Evolutionary conservation across 2,329 filamentous ascomycete species (phyloP), one percentile per base, ranked within the genome.

Genomic region (Xylaria hypoxylon): DNA sequence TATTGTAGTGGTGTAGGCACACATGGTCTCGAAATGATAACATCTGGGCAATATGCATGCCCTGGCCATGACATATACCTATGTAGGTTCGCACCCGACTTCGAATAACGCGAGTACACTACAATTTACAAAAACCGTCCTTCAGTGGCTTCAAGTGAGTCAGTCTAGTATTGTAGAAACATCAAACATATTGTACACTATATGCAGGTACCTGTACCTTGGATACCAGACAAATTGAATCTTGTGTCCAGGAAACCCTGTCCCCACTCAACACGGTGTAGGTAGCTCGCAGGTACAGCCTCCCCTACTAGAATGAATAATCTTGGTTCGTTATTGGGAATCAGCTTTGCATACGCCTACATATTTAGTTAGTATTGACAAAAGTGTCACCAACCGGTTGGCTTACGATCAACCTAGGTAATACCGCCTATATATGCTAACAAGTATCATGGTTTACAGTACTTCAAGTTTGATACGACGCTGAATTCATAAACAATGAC

Each of bases 391-490:
- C n/a, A n/a, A n/a, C n/a, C n/a, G n/a, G n/a, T n/a, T n/a, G n/a
- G n/a, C n/a, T n/a, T n/a, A n/a, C n/a, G n/a, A n/a, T n/a, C n/a
- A n/a, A n/a, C n/a, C n/a, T n/a, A n/a, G n/a, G n/a, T n/a, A n/a
- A n/a, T n/a, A n/a, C n/a, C n/a, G n/a, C n/a, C n/a, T n/a, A n/a
- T n/a, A n/a, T n/a, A n/a, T n/a, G n/a, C n/a, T n/a, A n/a, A n/a
- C n/a, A n/a, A n/a, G n/a, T n/a, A n/a, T n/a, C n/a, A 33, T 33
- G 31, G 7, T 33, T 10, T 33, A 33, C 31, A 33, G 31, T 33
- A 33, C 7, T 33, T 33, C n/a, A n/a, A n/a, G n/a, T 44, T 57
- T 24, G 7, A 35, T 65, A 33, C 52, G 47, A 65, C 59, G 15
- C 44, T 57, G 50, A 13, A 52, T 44, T 59, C 44, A 51, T 50